These are phyloP conservation scores for Calocybe indica DNA, from an alignment of 768 basidiomycete species.

Conservation along the genomic window DNA sequence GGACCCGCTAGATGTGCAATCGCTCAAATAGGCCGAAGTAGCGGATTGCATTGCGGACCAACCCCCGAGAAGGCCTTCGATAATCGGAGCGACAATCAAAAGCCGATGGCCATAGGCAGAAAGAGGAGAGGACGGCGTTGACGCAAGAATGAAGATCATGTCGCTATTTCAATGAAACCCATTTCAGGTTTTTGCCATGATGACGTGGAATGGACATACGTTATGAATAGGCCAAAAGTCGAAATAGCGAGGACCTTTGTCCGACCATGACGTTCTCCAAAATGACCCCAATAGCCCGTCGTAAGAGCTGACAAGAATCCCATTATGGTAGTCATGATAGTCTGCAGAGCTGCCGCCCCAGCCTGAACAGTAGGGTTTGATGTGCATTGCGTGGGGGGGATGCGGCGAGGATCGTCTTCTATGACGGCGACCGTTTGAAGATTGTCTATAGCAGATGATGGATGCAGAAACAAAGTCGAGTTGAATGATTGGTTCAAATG, in stretches of 20 bases:
- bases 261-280: conserved; percentile 74
- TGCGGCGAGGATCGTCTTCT: conserved; percentile 27
- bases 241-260: conserved; percentile 71
- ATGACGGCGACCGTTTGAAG: conserved; percentile 12
- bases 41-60: conserved; percentile 74
- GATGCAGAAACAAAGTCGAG: no score
- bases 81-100: conserved; percentile 70
- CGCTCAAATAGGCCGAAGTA: conserved; percentile 77
- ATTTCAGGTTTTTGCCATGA: background rate
- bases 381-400: conserved; percentile 32
- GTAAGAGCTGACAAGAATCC: conserved; percentile 80
- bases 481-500: no score
- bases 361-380: conserved; percentile 59
- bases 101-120: conserved; percentile 68
- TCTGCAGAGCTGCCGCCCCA: conserved; percentile 66
- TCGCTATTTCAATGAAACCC: conserved; percentile 44
- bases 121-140: conserved; percentile 57
- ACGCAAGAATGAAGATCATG: conserved; percentile 76
- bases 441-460: background rate
- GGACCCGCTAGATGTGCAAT: conserved; percentile 82
- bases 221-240: conserved; percentile 50
- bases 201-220: conserved; percentile 20
- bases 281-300: conserved; percentile 87
- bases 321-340: conserved; percentile 71
- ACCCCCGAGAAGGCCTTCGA: conserved; percentile 83